Evolutionary conservation across 495 filamentous ascomycete species (phyloP), one percentile per base, ranked within the genome.

Genomic region (Penicillium paradoxum): DNA sequence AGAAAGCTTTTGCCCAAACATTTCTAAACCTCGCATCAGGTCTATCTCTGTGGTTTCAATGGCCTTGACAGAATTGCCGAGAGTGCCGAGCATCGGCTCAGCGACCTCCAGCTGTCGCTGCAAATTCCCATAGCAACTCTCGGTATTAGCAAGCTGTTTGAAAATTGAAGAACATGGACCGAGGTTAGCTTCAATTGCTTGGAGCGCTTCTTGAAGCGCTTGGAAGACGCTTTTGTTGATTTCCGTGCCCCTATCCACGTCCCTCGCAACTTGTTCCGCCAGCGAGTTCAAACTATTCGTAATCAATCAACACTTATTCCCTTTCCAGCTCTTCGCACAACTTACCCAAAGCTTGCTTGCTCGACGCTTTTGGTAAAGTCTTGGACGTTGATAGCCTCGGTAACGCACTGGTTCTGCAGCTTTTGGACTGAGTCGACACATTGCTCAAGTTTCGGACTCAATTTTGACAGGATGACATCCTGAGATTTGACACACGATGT

Each of bases 301-400:
- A 13, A 25, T 51, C 1, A 51, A 29, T 19, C 36, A 18, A 48
- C 36, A 17, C 18, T 19, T 14, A 10, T 30, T 38, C 24, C 47
- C 6, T 27, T 27, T 27, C 24, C 0, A 3, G 17, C 4, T 15
- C 30, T 38, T 15, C 9, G 4, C 19, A 29, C 0, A 29, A 53
- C 64, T 62, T 54, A 73, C 70, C 56, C 59, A 19, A 59, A 48
- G 39, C 47, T 37, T 5, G 61, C 53, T 19, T 57, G 45, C 9
- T 53, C 42, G n/a, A 60, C 43, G 14, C 22, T 55, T 4, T 48
- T 45, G 36, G 53, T 57, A 41, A 61, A 65, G 4, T 53, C 32
- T 29, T 67, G 53, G 7, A 57, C 25, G 21, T 70, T 57, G n/a
- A 54, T 43, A 11, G 41, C 58, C 22, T 62, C 56, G 1, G 43